A percentile compares a stretch with the other conserved stretches of the same genome.
These are phyloP conservation scores for Symbiodinium natans DNA, from an alignment of 73 alveolate genomes.

Conservation along the genomic window DNA sequence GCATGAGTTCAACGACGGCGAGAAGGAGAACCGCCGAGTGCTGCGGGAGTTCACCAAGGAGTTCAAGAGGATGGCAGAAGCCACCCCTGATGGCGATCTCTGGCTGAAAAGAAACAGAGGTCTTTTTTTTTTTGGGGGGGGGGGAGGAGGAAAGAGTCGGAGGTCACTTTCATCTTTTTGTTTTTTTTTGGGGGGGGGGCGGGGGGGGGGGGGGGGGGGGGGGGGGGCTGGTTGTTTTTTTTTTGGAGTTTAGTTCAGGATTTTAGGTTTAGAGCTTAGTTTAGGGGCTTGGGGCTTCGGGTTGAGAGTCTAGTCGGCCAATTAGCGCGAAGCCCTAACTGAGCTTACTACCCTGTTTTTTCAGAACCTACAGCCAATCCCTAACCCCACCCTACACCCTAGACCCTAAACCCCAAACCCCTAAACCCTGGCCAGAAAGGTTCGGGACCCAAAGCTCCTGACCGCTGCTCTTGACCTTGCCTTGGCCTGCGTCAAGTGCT, in stretches of 20 bases:
- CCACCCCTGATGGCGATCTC: constrained; percentile 44
- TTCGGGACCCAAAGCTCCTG: constrained; percentile 25
- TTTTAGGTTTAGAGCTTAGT: neutral
- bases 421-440: neutral
- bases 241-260: neutral
- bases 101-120: neutral
- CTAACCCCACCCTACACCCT: neutral
- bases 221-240: neutral
- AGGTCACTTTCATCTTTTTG: no score
- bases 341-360: no score
- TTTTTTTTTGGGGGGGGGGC: no score
- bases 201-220: no score
- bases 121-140: no score
- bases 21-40: constrained; percentile 78
- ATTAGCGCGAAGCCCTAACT: no score
- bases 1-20: constrained; percentile 89
- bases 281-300: neutral
- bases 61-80: constrained; percentile 86
- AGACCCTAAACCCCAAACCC: neutral
- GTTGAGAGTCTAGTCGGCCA: no score
- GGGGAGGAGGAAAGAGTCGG: no score
- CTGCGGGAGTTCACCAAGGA: constrained; percentile 26
- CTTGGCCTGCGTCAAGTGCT: constrained; percentile 90
- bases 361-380: no score
- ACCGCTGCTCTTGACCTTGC: constrained; percentile 90